phyloP scores from a whole-genome alignment of 768 basidiomycete species.

The Ramaria sp. region DNA sequence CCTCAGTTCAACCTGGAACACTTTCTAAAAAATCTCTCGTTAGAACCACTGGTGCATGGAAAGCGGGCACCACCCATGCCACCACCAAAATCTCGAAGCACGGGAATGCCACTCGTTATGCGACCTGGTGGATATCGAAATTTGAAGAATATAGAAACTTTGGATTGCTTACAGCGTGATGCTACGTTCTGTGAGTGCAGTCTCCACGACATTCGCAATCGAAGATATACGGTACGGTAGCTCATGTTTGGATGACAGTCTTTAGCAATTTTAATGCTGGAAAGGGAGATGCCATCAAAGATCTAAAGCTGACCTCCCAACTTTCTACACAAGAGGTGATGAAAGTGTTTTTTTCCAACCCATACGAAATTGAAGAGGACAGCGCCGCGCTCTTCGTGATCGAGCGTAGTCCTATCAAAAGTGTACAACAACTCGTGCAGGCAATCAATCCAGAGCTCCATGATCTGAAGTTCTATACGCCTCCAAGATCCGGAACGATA shows the following conservation, averaged over 20 bases:
- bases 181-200: neutral
- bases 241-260: neutral
- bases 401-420: conserved; percentile 2
- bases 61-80: neutral
- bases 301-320: neutral
- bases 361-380: neutral
- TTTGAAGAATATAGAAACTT: neutral
- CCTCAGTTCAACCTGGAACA: neutral
- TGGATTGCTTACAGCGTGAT: neutral
- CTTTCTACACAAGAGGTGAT: neutral
- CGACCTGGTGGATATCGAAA: neutral
- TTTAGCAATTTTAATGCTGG: neutral
- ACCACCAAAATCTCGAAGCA: neutral
- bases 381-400: neutral
- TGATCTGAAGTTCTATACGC: neutral
- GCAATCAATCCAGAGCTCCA: neutral
- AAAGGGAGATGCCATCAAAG: neutral
- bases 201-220: too few species aligned
- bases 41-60: neutral
- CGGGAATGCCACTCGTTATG: neutral
- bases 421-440: neutral
- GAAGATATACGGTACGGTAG: too few species aligned
- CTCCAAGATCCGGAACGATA: neutral
- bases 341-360: neutral
- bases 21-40: neutral